A percentile compares a stretch with the other conserved stretches of the same genome.
Evolutionary conservation across 106 monocot species (phyloP).

Genomic region (Chionographis japonica): DNA sequence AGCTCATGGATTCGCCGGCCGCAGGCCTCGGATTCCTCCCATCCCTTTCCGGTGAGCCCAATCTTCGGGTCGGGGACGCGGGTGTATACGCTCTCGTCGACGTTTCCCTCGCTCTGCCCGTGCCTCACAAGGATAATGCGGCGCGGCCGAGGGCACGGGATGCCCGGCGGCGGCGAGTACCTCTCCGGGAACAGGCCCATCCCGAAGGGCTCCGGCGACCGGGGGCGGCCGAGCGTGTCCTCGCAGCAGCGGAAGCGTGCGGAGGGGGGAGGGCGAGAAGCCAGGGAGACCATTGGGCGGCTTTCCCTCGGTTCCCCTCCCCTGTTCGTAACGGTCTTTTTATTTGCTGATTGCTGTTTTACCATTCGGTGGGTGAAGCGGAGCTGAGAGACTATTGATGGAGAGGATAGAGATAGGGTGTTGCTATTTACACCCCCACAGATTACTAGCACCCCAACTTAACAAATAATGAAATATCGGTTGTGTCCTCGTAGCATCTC

Average conservation of each 20-base stretch:
- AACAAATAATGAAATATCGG: no score
- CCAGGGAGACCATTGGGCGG: neutral
- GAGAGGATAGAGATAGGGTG: no score
- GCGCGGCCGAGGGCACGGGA: constrained; percentile 49
- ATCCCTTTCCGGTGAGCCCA: constrained; percentile 60
- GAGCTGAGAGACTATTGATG: no score
- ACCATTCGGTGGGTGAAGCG: no score
- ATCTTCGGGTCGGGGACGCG: constrained; percentile 86
- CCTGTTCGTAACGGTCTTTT: no score
- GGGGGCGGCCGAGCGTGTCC: constrained; percentile 24
- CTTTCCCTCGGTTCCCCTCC: no score
- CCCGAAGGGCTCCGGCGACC: neutral
- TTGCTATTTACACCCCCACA: no score
- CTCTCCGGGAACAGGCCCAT: no score
- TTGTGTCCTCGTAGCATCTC: no score
- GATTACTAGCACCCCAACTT: no score
- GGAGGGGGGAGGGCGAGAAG: neutral
- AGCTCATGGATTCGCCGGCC: constrained; percentile 54
- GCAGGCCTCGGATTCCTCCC: constrained; percentile 59
- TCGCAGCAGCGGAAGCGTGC: constrained; percentile 36
- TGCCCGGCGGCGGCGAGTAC: neutral
- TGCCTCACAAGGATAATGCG: constrained; percentile 91
- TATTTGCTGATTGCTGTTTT: no score
- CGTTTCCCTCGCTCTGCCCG: constrained; percentile 95
- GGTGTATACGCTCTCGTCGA: constrained; percentile 78